Evolutionary conservation across 2,329 filamentous ascomycete species (phyloP).

Genomic region (Fusarium poae): DNA sequence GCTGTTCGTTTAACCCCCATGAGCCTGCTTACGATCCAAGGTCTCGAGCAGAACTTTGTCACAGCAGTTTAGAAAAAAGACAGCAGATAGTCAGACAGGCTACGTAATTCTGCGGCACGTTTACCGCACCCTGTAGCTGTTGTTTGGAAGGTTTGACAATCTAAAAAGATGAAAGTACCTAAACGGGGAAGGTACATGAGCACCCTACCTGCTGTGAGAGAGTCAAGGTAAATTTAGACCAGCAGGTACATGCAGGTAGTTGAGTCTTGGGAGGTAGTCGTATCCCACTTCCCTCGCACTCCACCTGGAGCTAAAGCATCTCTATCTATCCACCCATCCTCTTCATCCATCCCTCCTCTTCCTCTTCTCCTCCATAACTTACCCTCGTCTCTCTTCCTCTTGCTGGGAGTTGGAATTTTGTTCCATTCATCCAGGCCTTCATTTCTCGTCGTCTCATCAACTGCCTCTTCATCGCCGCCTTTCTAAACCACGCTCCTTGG

Average conservation of each 20-base stretch:
- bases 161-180: conserved; percentile 10
- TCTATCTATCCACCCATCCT: conserved; percentile 44
- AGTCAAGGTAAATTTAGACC: conserved; percentile 32
- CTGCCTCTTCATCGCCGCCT: conserved; percentile 53
- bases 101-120: conserved; percentile 5
- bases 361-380: conserved; percentile 41
- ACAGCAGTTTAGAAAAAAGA: conserved; percentile 2
- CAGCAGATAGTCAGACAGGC: neutral
- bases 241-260: conserved; percentile 36
- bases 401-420: conserved; percentile 54
- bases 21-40: conserved; percentile 2
- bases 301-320: conserved; percentile 45
- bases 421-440: conserved; percentile 59
- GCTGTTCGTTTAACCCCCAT: conserved; percentile 28
- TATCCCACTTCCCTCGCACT: conserved; percentile 40
- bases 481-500: conserved; percentile 57
- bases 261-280: conserved; percentile 9
- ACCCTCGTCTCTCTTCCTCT: conserved; percentile 48
- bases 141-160: conserved; percentile 15
- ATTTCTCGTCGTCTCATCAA: conserved; percentile 58
- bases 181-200: conserved; percentile 26
- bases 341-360: conserved; percentile 44
- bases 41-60: neutral
- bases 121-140: conserved; percentile 21
- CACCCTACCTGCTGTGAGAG: conserved; percentile 23